Evolutionary conservation across 2,329 filamentous ascomycete genomes (phyloP).

Genomic region (Whalleya microplaca): DNA sequence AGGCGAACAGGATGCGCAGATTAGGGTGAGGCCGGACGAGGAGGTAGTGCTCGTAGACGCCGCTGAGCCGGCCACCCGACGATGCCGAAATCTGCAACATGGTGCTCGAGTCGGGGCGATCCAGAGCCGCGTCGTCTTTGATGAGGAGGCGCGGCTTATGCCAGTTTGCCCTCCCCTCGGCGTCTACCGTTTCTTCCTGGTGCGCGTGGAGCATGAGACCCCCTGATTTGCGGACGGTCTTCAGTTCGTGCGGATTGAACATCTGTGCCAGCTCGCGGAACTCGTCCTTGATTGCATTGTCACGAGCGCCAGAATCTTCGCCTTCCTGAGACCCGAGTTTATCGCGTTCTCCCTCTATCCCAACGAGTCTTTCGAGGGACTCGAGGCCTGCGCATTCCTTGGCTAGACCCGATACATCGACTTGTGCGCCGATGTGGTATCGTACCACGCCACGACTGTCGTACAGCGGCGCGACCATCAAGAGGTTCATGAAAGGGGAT

Average conservation of each 20-base stretch:
- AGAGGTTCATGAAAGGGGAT: conserved; percentile 75
- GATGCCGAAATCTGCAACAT: conserved; percentile 11
- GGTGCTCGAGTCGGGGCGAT: conserved; percentile 16
- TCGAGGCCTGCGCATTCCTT: conserved; percentile 69
- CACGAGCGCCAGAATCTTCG: background rate
- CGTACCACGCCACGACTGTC: conserved; percentile 69
- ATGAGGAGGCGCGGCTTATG: conserved; percentile 47
- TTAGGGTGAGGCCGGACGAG: conserved; percentile 68
- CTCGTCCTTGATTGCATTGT: conserved; percentile 52
- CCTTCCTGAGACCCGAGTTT: conserved; percentile 19
- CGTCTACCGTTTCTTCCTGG: conserved; percentile 49
- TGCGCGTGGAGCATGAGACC: conserved; percentile 62
- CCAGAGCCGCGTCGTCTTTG: conserved; percentile 39
- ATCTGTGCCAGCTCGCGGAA: conserved; percentile 70
- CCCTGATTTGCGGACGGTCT: conserved; percentile 64
- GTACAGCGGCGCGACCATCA: conserved; percentile 73
- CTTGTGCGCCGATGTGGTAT: conserved; percentile 73
- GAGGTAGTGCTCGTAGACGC: conserved; percentile 62
- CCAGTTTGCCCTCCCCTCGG: conserved; percentile 39
- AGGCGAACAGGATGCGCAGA: conserved; percentile 70
- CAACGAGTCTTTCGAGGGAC: conserved; percentile 56
- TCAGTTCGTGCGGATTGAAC: conserved; percentile 69
- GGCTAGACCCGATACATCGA: conserved; percentile 70
- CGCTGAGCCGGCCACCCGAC: conserved; percentile 40
- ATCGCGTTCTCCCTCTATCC: conserved; percentile 16